These are phyloP conservation scores for Gymnopilus dilepis DNA, from an alignment of 768 basidiomycete genomes.

Conservation along the genomic window DNA sequence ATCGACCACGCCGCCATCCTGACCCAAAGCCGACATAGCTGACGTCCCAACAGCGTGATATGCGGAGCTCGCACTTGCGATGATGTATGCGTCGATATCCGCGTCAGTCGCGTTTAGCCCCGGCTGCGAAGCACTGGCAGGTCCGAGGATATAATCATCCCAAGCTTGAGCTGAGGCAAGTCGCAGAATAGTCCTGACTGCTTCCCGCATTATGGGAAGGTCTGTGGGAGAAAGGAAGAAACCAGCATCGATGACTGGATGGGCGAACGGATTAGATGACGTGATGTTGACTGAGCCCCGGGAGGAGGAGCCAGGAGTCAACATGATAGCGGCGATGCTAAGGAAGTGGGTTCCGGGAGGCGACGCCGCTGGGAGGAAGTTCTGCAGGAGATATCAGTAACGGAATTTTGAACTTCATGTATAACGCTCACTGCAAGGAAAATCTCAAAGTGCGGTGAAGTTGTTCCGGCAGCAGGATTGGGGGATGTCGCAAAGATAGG, in stretches of 20 bases:
- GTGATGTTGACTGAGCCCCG: slow-evolving; percentile 18
- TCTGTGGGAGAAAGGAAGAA: slow-evolving; percentile 16
- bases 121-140: slow-evolving; percentile 12
- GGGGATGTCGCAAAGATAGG: slow-evolving; percentile 25
- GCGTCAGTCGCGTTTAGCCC: slow-evolving; percentile 24
- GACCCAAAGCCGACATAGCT: slow-evolving; percentile 31
- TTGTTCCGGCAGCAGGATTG: slow-evolving; percentile 39
- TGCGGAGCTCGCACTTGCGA: slow-evolving; percentile 17
- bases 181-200: slow-evolving; percentile 15
- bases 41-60: slow-evolving; percentile 38
- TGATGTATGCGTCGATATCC: slow-evolving; percentile 29
- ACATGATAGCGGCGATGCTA: slow-evolving; percentile 25
- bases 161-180: slow-evolving; percentile 22
- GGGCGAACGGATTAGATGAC: slow-evolving; percentile 29
- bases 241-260: slow-evolving; percentile 18
- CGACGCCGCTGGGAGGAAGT: slow-evolving; percentile 15
- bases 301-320: slow-evolving; percentile 14
- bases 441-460: slow-evolving; percentile 42
- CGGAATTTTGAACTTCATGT: neutral
- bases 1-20: slow-evolving; percentile 36
- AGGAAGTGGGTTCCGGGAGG: slow-evolving; percentile 31
- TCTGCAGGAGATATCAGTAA: slow-evolving; percentile 6
- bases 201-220: slow-evolving; percentile 22
- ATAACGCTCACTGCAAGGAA: slow-evolving; percentile 30
- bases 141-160: slow-evolving; percentile 23